These are phyloP conservation scores for Zygotorulaspora chibaensis DNA, from an alignment of 805 yeast species.

Conservation along the genomic window DNA sequence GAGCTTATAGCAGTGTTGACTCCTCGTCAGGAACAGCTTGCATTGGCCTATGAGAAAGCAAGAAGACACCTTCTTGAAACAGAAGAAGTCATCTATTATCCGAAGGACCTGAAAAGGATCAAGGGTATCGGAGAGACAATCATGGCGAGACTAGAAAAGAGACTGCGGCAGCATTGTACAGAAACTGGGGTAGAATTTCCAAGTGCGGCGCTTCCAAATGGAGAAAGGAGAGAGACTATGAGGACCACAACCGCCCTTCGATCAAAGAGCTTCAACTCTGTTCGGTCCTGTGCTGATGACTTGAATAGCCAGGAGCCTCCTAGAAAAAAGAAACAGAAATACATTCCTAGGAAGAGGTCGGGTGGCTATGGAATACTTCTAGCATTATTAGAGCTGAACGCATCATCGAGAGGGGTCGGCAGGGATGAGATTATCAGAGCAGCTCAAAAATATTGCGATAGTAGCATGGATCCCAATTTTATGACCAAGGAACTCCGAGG, in stretches of 20 bases:
- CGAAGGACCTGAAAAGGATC: slow-evolving; percentile 54
- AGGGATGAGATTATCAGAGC: slow-evolving; percentile 52
- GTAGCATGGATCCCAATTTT: slow-evolving; percentile 56
- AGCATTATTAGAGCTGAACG: slow-evolving; percentile 50
- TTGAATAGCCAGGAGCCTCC: slow-evolving; percentile 15
- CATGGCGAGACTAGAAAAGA: slow-evolving; percentile 45
- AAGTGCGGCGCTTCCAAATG: slow-evolving; percentile 21
- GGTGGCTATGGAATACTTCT: slow-evolving; percentile 83
- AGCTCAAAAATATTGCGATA: slow-evolving; percentile 54
- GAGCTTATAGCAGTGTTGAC: slow-evolving; percentile 46
- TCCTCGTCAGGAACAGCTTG: slow-evolving; percentile 48
- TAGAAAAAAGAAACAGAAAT: slow-evolving; percentile 36
- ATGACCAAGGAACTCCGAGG: slow-evolving; percentile 59
- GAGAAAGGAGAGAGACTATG: slow-evolving; percentile 11
- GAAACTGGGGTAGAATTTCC: slow-evolving; percentile 49
- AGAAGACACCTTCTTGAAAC: slow-evolving; percentile 45
- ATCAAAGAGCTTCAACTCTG: slow-evolving; percentile 1
- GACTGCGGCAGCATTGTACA: slow-evolving; percentile 52
- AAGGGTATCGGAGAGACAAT: slow-evolving; percentile 72
- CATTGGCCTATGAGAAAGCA: slow-evolving; percentile 53
- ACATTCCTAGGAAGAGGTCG: slow-evolving; percentile 68
- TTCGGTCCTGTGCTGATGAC: neutral
- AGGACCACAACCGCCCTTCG: slow-evolving; percentile 20
- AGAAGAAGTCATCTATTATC: slow-evolving; percentile 46
- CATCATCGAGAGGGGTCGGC: slow-evolving; percentile 49